Conservation (phyloP, 441 rosid genomes). For the Gossypium gossypioides region DNA sequence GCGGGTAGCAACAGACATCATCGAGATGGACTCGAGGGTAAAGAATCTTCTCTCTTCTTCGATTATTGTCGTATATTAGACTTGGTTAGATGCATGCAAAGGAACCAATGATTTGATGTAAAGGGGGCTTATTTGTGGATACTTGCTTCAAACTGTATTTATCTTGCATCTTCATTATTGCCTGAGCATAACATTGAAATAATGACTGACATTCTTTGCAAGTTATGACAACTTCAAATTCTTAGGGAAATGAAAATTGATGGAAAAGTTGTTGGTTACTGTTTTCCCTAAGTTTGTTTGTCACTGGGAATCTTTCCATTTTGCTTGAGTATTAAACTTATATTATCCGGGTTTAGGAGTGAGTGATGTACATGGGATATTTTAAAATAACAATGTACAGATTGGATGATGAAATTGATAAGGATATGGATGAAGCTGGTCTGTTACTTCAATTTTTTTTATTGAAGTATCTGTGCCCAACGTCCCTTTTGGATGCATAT, state of each 20-base stretch:
- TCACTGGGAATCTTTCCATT: no score
- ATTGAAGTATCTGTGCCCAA: no score
- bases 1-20: conserved; percentile 66
- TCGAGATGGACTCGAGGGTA: conserved; percentile 72
- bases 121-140: neutral
- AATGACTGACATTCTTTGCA: neutral
- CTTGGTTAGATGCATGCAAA: conserved; percentile 29
- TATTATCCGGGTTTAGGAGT: no score
- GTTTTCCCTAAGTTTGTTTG: no score
- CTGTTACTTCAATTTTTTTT: no score
- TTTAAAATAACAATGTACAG: no score
- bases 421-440: no score
- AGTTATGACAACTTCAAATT: neutral
- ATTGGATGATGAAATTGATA: no score
- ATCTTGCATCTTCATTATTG: neutral
- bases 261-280: no score
- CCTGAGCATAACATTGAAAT: neutral
- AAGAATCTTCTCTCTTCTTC: conserved; percentile 60
- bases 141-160: neutral
- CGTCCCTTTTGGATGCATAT: no score
- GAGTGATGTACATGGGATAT: no score
- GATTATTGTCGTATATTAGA: conserved; percentile 63
- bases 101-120: conserved; percentile 15
- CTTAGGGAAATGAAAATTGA: neutral
- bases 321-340: no score